Base-by-base conservation (phyloP, 2,329 filamentous ascomycete species). In the Arthrobotrys musiformis region DNA sequence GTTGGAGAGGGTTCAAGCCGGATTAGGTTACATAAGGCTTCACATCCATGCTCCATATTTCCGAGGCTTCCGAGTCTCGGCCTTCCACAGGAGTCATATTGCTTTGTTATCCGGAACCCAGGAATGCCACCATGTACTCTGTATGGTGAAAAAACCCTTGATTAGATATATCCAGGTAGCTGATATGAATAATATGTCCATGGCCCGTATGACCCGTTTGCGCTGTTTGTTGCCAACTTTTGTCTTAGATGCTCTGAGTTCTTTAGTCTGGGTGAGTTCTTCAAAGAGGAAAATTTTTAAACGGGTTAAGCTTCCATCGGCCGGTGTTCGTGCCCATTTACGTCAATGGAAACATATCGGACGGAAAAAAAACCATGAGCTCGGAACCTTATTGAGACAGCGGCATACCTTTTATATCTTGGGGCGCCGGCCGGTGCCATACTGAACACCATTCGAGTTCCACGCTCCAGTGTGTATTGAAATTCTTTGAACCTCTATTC, bases 291-390 rank as follows among this genome's bases (percentile, higher is more conserved):
- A 62, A 46, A 62, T 13, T 33, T 62, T 44, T 2, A 46, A 67
- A 30, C 13, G 17, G 19, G 30, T 35, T 54, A 58, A 46, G 24
- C 37, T 70, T 70, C 28, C 19, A 40, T 13, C 46, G 17, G 9
- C 28, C 13, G 30, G n/a, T 5, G 11, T 26, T 54, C 24, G 30
- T 37, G 52, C 54, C n/a, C 40, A 1, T 28, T 37, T 24, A 33
- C 15, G 17, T 50, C 50, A 30, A 61, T 62, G 73, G 73, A 62
- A 70, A 77, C 66, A 70, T 77, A 54, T 77, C 73, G 73, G 73
- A 77, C 66, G 50, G 17, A 70, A 77, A 63, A 69, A 22, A 70
- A 77, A 62, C 22, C 13, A 48, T 15, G 35, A 48, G 37, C 24
- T 68, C 63, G 63, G 48, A 77, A 77, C 64, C 52, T 63, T 63